A percentile compares a stretch with the other conserved stretches of the same genome.
Evolutionary conservation across 208 protist species (phyloP).

Genomic region (Wallacemonas rigidus): DNA sequence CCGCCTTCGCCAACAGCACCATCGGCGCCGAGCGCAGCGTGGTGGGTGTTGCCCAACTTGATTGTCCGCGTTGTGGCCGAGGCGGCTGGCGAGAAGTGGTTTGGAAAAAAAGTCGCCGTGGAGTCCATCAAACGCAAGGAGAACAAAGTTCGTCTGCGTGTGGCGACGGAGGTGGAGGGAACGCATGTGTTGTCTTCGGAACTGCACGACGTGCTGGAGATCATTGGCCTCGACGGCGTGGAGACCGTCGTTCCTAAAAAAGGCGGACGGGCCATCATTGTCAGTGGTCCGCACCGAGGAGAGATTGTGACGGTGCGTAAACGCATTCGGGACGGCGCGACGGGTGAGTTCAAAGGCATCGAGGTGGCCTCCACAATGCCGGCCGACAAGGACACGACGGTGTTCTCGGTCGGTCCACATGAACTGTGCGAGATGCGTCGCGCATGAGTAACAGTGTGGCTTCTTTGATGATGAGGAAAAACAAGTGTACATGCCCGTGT

Average conservation of each 20-base stretch:
- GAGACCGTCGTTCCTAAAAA: conserved; percentile 81
- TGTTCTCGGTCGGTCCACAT: conserved; percentile 43
- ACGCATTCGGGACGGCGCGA: conserved; percentile 33
- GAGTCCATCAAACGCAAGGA: conserved; percentile 44
- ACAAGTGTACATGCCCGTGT: too few relatives aligned
- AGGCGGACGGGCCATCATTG: conserved; percentile 60
- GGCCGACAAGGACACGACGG: conserved; percentile 35
- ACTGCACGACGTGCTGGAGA: conserved; percentile 47
- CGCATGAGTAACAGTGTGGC: not conserved
- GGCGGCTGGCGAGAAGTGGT: conserved; percentile 46
- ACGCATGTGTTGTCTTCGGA: not conserved
- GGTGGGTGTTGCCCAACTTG: conserved; percentile 80
- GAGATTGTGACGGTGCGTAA: conserved; percentile 60
- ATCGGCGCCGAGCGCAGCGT: conserved; percentile 17
- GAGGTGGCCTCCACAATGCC: conserved; percentile 37
- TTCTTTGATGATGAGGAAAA: too few relatives aligned
- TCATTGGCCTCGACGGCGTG: conserved; percentile 58
- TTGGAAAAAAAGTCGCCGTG: conserved; percentile 76
- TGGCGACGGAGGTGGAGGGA: not conserved
- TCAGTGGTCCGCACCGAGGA: conserved; percentile 52
- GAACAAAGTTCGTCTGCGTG: conserved; percentile 51
- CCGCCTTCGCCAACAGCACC: not conserved
- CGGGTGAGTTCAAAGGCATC: conserved; percentile 36
- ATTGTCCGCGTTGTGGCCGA: conserved; percentile 74
- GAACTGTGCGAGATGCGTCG: conserved; percentile 53